Evolutionary conservation across 345 rosid species (phyloP).

Genomic region (Euphorbia tirucalli): DNA sequence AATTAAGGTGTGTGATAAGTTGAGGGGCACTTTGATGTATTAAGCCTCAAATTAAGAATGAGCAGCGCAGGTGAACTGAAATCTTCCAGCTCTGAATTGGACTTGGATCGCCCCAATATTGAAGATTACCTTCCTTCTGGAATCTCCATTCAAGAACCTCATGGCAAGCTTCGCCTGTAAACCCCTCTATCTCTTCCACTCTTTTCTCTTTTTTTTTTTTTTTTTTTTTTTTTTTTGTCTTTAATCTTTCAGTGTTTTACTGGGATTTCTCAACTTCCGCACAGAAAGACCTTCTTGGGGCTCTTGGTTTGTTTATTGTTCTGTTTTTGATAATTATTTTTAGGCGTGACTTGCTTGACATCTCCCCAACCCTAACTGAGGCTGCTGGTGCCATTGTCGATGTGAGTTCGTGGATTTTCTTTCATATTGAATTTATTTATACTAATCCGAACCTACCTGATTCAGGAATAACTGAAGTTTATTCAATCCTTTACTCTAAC

Average conservation of each 20-base stretch:
- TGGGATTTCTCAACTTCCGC: neutral
- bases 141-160: constrained; percentile 75
- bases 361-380: constrained; percentile 84
- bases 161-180: constrained; percentile 85
- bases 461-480: neutral
- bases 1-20: neutral
- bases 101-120: constrained; percentile 77
- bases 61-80: constrained; percentile 41
- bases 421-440: neutral
- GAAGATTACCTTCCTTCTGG: constrained; percentile 98
- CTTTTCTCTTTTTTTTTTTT: no score
- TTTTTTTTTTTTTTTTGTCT: neutral
- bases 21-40: neutral
- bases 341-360: constrained; percentile 90
- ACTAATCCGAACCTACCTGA: neutral
- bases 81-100: constrained; percentile 72
- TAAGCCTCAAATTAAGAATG: constrained; percentile 13
- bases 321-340: neutral
- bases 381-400: constrained; percentile 98
- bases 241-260: neutral
- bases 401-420: constrained; percentile 38
- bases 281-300: neutral
- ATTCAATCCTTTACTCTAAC: neutral
- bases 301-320: neutral
- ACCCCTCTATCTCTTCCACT: neutral